Conservation (phyloP, 441 rosid genomes). For the Gossypium schwendimanii region DNA sequence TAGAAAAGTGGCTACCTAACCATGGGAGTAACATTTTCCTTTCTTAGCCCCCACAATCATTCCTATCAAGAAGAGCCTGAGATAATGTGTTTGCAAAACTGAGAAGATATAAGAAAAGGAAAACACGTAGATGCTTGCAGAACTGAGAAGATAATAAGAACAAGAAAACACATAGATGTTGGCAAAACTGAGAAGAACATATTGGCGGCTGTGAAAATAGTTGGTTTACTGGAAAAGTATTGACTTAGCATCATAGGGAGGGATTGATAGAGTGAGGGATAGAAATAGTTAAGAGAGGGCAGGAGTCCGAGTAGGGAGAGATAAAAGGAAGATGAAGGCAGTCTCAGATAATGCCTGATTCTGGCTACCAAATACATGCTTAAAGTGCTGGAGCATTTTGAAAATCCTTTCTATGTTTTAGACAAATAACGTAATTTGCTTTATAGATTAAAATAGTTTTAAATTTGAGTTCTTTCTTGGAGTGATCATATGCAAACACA, state of each 20-base stretch:
- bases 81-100: background rate
- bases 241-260: background rate
- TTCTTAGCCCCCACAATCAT: background rate
- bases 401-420: too few relatives aligned
- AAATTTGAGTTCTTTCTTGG: background rate
- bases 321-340: background rate
- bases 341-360: background rate
- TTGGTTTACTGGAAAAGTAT: background rate
- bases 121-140: background rate
- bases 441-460: background rate
- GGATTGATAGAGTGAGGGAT: background rate
- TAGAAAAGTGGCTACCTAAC: background rate
- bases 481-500: background rate
- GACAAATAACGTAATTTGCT: background rate
- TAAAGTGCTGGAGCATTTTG: too few relatives aligned
- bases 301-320: background rate
- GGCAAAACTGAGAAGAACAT: background rate
- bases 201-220: background rate
- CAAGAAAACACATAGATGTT: background rate
- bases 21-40: background rate
- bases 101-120: background rate
- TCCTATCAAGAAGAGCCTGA: background rate
- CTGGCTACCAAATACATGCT: background rate
- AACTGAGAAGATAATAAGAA: background rate
- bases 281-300: background rate